phyloP scores from a whole-genome alignment of 2,329 filamentous ascomycete species.

The Fusarium dlaminii region DNA sequence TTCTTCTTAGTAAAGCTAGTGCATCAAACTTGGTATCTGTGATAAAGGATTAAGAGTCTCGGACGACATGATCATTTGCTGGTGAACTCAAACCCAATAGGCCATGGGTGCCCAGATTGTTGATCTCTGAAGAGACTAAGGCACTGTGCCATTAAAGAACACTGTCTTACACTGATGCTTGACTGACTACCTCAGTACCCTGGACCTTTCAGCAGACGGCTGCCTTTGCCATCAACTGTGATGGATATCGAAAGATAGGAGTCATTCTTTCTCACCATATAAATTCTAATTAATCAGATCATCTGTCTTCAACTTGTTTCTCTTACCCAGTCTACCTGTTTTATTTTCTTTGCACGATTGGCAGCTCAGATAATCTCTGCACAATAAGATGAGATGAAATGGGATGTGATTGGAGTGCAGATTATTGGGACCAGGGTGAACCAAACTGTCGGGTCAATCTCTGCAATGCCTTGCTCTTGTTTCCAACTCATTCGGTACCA shows the following conservation, averaged over 20 bases:
- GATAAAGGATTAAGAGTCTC: neutral
- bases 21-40: no score
- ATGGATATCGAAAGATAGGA: neutral
- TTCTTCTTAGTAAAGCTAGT: neutral
- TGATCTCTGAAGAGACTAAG: neutral
- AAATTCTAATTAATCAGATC: neutral
- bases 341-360: neutral
- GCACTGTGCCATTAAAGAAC: accelerated
- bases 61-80: neutral
- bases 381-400: neutral
- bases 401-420: neutral
- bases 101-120: accelerated
- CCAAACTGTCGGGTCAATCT: neutral
- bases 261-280: neutral
- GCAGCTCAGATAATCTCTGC: neutral
- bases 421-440: neutral
- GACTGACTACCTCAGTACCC: accelerated
- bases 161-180: neutral
- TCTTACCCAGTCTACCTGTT: no score
- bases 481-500: neutral
- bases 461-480: no score
- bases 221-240: neutral
- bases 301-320: neutral
- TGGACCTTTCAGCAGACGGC: no score
- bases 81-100: neutral